Evolutionary conservation across 2,329 filamentous ascomycete genomes (phyloP).

Genomic region (Aspergillus tanneri): DNA sequence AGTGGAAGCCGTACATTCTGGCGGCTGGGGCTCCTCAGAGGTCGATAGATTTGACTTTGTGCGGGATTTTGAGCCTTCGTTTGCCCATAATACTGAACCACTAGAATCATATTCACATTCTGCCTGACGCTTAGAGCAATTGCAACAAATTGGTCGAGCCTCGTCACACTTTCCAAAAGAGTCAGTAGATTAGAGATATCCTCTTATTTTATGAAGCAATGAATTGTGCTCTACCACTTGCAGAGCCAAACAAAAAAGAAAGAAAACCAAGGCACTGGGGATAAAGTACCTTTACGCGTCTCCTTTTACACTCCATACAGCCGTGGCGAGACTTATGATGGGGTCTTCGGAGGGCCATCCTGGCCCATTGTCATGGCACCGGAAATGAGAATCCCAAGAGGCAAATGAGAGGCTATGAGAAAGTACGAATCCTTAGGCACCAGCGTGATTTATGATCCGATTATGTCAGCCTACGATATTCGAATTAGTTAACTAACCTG

Average conservation of each 20-base stretch:
- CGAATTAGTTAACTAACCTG: too few species aligned
- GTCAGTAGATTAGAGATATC: too few species aligned
- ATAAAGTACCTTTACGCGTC: constrained; percentile 34
- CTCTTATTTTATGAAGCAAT: too few species aligned
- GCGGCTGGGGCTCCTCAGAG: constrained; percentile 19
- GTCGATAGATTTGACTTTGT: constrained; percentile 19
- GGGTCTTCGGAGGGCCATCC: constrained; percentile 35
- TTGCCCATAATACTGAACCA: constrained; percentile 33
- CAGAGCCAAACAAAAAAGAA: too few species aligned
- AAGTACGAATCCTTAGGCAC: background rate
- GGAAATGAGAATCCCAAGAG: too few species aligned
- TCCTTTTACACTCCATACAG: constrained; percentile 36
- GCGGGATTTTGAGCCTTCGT: constrained; percentile 24
- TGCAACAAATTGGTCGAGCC: constrained; percentile 31
- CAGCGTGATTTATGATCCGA: too few species aligned
- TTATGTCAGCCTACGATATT: too few species aligned
- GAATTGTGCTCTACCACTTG: too few species aligned
- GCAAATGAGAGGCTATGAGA: background rate
- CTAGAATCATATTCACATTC: constrained; percentile 36
- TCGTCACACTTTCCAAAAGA: constrained; percentile 31
- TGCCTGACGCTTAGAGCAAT: constrained; percentile 33
- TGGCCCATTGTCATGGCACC: too few species aligned
- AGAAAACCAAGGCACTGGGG: background rate
- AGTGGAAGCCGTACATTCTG: constrained; percentile 14
- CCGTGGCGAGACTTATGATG: constrained; percentile 39